A percentile compares a stretch with the other conserved stretches of the same genome.
phyloP scores from a whole-genome alignment of 164 flowering plant genomes.

The Magnolia officinalis region DNA sequence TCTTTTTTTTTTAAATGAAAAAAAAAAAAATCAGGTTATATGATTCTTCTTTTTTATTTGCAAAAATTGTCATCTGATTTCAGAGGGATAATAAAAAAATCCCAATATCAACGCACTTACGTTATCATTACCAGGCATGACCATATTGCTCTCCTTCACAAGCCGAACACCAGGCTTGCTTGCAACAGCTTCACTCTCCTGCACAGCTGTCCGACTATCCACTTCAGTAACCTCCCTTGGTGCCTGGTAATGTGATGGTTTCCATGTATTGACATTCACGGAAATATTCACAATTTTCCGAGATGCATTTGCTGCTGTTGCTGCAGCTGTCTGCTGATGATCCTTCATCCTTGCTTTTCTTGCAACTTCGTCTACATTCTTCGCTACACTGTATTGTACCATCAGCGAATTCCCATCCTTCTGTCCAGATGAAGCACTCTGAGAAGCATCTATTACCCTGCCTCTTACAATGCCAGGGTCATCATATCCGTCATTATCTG shows the following conservation, averaged over 20 bases:
- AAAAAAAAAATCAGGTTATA: too few species aligned
- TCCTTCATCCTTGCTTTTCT: slow-evolving; percentile 33
- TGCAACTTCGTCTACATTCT: slow-evolving; percentile 27
- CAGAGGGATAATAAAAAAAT: background rate
- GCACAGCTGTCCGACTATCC: slow-evolving; percentile 26
- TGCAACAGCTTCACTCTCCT: slow-evolving; percentile 25
- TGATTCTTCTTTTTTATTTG: too few species aligned
- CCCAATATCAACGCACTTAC: slow-evolving; percentile 38
- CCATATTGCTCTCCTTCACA: slow-evolving; percentile 31
- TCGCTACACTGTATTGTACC: slow-evolving; percentile 45
- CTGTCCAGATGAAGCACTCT: slow-evolving; percentile 36
- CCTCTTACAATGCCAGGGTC: slow-evolving; percentile 26
- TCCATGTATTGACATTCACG: slow-evolving; percentile 67
- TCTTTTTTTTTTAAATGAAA: background rate
- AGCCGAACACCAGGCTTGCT: slow-evolving; percentile 26
- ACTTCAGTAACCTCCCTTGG: slow-evolving; percentile 28
- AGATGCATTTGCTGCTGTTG: slow-evolving; percentile 33
- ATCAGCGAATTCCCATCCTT: slow-evolving; percentile 42
- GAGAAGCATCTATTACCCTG: slow-evolving; percentile 32
- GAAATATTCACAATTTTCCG: slow-evolving; percentile 53
- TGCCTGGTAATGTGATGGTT: slow-evolving; percentile 56
- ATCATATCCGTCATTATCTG: slow-evolving; percentile 61
- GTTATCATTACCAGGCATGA: slow-evolving; percentile 38
- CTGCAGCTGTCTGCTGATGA: slow-evolving; percentile 35
- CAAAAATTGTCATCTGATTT: too few species aligned